phyloP scores from a whole-genome alignment of 805 yeast genomes.

The Saccharomycopsis malanga region DNA sequence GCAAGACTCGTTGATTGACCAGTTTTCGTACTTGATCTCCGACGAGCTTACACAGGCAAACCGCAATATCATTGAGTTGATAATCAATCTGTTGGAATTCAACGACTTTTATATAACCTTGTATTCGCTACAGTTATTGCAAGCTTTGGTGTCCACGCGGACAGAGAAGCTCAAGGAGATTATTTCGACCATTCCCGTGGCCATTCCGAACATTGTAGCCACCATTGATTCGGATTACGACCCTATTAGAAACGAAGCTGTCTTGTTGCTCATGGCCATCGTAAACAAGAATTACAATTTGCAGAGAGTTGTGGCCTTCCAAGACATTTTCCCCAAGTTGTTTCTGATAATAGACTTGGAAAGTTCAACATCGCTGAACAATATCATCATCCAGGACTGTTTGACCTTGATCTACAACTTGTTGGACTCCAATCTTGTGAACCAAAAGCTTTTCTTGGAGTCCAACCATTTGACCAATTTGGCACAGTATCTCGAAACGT shows the following conservation, averaged over 20 bases:
- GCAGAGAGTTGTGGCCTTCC: slow-evolving; percentile 91
- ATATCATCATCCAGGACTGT: slow-evolving; percentile 87
- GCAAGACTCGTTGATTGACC: slow-evolving; percentile 52
- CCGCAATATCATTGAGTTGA: slow-evolving; percentile 36
- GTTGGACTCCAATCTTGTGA: slow-evolving; percentile 75
- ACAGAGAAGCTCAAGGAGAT: slow-evolving; percentile 67
- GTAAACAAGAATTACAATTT: slow-evolving; percentile 77
- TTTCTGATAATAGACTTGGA: slow-evolving; percentile 78
- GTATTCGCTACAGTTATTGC: slow-evolving; percentile 77
- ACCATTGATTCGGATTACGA: slow-evolving; percentile 62
- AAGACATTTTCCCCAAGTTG: slow-evolving; percentile 77
- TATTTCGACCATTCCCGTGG: slow-evolving; percentile 66
- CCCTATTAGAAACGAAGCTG: slow-evolving; percentile 83
- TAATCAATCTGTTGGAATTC: slow-evolving; percentile 44
- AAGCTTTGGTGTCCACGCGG: slow-evolving; percentile 74
- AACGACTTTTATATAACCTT: slow-evolving; percentile 71
- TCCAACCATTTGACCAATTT: slow-evolving; percentile 41
- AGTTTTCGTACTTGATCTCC: slow-evolving; percentile 89
- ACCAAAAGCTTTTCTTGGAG: slow-evolving; percentile 83
- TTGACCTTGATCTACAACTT: slow-evolving; percentile 66
- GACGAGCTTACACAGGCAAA: slow-evolving; percentile 74
- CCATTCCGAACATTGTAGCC: slow-evolving; percentile 66
- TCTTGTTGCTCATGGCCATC: slow-evolving; percentile 73
- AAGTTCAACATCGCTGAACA: slow-evolving; percentile 79
- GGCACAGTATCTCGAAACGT: slow-evolving; percentile 11